These are phyloP conservation scores for Phyllosticta ampelicida DNA, from an alignment of 2,329 filamentous ascomycete species.

Conservation along the genomic window DNA sequence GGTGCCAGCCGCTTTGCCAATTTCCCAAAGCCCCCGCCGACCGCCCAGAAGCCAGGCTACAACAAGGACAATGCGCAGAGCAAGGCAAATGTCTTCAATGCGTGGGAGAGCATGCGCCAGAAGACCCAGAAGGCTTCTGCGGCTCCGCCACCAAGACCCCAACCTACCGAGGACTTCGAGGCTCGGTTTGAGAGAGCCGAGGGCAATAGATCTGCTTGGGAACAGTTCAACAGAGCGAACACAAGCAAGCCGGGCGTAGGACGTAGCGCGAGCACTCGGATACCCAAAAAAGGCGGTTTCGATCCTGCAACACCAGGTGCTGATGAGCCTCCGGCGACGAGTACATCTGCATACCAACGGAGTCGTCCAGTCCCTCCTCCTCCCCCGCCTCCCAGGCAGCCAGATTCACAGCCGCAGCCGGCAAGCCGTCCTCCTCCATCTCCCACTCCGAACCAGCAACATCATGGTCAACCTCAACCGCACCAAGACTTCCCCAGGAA, in stretches of 20 bases:
- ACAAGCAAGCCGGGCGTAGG: constrained; percentile 23
- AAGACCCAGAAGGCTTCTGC: constrained; percentile 10
- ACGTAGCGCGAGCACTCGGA: constrained; percentile 29
- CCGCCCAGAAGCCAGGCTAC: constrained; percentile 20
- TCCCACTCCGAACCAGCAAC: constrained; percentile 10
- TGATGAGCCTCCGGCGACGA: constrained; percentile 46
- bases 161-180: neutral
- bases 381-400: constrained; percentile 6
- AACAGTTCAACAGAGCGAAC: constrained; percentile 15
- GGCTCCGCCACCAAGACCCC: neutral
- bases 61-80: constrained; percentile 29
- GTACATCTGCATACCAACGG: constrained; percentile 40
- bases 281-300: constrained; percentile 46
- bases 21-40: constrained; percentile 29
- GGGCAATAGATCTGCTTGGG: constrained; percentile 9
- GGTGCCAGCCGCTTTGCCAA: constrained; percentile 37
- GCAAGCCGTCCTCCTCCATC: constrained; percentile 20
- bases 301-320: constrained; percentile 48
- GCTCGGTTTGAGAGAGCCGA: neutral
- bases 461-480: constrained; percentile 16
- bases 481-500: constrained; percentile 29
- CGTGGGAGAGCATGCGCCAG: constrained; percentile 40
- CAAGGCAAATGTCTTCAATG: constrained; percentile 35
- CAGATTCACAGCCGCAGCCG: constrained; percentile 22
- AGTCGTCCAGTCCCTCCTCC: constrained; percentile 19